Evolutionary conservation across 805 yeast species (phyloP).

Genomic region (Candida ovalis): DNA sequence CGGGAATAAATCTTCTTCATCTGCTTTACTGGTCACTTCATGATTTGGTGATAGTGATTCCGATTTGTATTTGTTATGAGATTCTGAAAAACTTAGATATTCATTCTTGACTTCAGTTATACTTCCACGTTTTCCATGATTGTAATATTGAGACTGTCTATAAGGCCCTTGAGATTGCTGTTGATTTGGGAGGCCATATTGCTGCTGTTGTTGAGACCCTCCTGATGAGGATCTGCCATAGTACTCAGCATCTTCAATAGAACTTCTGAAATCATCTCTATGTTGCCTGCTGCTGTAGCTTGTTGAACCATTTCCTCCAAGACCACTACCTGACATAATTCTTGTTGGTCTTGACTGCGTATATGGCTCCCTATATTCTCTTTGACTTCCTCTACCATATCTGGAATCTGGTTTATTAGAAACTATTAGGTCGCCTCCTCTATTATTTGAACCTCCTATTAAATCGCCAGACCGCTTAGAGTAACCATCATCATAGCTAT

Average conservation of each 20-base stretch:
- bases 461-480: conserved; percentile 19
- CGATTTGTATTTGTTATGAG: conserved; percentile 5
- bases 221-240: not conserved
- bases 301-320: conserved; percentile 3
- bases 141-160: conserved; percentile 1
- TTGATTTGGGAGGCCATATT: not conserved
- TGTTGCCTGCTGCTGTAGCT: conserved; percentile 8
- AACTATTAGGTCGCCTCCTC: conserved; percentile 21
- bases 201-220: not conserved
- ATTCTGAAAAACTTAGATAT: conserved; percentile 3
- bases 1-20: conserved; percentile 16
- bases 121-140: conserved; percentile 1
- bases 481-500: conserved; percentile 12
- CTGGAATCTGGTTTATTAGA: conserved; percentile 13
- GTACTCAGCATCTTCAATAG: not conserved
- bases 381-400: conserved; percentile 10
- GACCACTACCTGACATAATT: not conserved
- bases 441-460: conserved; percentile 16
- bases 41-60: conserved; percentile 16
- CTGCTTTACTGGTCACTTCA: conserved; percentile 4
- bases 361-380: conserved; percentile 18
- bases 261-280: conserved; percentile 9
- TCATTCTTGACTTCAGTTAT: conserved; percentile 10
- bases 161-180: not conserved
- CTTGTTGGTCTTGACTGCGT: conserved; percentile 5